Percentiles rank a stretch among this genome's conserved stretches.
Conservation (phyloP, 2,329 filamentous ascomycete species). For the Penicillium concentricum region DNA sequence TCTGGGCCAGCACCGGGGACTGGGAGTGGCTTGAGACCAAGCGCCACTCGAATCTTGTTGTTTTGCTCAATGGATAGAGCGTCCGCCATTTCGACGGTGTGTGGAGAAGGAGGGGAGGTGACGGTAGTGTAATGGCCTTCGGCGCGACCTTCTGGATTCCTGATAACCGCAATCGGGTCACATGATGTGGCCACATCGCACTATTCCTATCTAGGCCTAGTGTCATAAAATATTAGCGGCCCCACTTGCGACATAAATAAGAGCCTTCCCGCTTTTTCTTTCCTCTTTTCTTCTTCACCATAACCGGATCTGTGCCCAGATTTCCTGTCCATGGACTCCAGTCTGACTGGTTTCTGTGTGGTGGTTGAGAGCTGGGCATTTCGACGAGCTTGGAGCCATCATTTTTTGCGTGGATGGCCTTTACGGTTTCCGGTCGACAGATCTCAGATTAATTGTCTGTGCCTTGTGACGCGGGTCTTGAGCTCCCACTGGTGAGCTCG, state of each 20-base stretch:
- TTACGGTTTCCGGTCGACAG: constrained; percentile 90
- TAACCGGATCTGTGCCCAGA: constrained; percentile 80
- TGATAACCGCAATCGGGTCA: constrained; percentile 16
- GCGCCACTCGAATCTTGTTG: constrained; percentile 83
- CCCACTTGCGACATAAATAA: constrained; percentile 19
- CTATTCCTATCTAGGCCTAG: constrained; percentile 23
- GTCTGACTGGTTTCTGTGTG: constrained; percentile 49
- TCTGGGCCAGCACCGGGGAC: constrained; percentile 67
- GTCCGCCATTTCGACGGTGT: constrained; percentile 45
- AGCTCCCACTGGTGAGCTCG: constrained; percentile 71
- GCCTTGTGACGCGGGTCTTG: constrained; percentile 55
- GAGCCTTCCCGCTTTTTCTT: constrained; percentile 38
- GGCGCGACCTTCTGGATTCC: background rate
- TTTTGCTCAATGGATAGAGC: constrained; percentile 83
- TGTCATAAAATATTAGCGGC: constrained; percentile 15
- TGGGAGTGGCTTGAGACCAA: constrained; percentile 86
- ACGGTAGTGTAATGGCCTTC: background rate
- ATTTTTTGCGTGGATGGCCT: constrained; percentile 55
- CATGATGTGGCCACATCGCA: constrained; percentile 3
- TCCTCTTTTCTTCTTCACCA: constrained; percentile 40
- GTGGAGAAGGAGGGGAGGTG: background rate
- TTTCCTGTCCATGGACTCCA: constrained; percentile 60
- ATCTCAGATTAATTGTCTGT: constrained; percentile 73
- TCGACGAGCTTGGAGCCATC: constrained; percentile 87
- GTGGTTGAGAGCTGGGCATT: constrained; percentile 81